phyloP scores from a whole-genome alignment of 306 rosid species.

The Dryas octopetala region DNA sequence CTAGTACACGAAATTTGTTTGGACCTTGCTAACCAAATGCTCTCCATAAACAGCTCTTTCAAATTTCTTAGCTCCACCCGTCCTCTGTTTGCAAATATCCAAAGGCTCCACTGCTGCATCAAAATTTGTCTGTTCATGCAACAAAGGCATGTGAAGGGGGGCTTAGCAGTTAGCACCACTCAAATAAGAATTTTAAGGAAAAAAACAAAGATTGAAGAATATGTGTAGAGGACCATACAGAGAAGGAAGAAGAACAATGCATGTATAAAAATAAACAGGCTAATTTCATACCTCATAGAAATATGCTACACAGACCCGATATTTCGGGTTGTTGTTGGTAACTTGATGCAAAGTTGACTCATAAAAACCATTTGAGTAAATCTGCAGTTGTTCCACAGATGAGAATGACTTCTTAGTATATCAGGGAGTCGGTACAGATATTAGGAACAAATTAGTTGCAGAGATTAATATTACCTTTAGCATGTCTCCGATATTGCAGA shows the following conservation, averaged over 20 bases:
- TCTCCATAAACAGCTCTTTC: constrained; percentile 77
- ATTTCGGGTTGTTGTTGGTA: constrained; percentile 58
- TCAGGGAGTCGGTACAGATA: neutral
- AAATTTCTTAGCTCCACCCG: constrained; percentile 52
- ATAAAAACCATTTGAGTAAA: constrained; percentile 84
- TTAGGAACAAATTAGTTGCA: neutral
- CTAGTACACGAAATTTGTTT: constrained; percentile 50
- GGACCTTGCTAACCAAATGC: constrained; percentile 69
- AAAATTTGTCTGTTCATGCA: constrained; percentile 72
- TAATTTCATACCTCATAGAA: constrained; percentile 67
- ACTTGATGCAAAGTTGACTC: constrained; percentile 92
- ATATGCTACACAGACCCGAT: constrained; percentile 72
- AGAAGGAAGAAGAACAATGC: constrained; percentile 1
- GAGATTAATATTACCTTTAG: constrained; percentile 55
- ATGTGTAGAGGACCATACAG: neutral
- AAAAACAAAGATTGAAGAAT: neutral
- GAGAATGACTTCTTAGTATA: constrained; percentile 9
- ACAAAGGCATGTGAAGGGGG: constrained; percentile 9
- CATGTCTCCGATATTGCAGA: constrained; percentile 96
- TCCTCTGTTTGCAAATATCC: constrained; percentile 54
- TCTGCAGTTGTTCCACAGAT: constrained; percentile 44
- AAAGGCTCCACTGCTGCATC: constrained; percentile 79
- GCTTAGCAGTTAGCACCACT: neutral
- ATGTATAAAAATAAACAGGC: neutral
- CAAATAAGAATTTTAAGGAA: neutral